phyloP scores from a whole-genome alignment of 257 asterid genomes.

The Penstemon eatonii region DNA sequence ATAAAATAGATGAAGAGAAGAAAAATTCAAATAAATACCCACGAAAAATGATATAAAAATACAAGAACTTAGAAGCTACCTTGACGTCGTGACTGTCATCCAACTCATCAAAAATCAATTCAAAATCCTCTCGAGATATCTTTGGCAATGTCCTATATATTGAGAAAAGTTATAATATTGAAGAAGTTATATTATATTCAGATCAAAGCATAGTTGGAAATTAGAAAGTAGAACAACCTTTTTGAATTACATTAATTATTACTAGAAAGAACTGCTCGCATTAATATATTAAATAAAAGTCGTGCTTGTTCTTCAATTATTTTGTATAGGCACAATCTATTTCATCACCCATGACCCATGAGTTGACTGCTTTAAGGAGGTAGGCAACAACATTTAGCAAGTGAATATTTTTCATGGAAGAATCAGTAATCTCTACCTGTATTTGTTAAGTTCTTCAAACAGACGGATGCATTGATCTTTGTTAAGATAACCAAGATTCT shows the following conservation, averaged over 20 bases:
- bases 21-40: slow-evolving; percentile 17
- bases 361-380: slow-evolving; percentile 6
- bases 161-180: slow-evolving; percentile 4
- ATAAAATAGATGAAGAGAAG: not conserved
- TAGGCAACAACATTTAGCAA: slow-evolving; percentile 21
- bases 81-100: slow-evolving; percentile 87
- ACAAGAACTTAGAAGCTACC: slow-evolving; percentile 46
- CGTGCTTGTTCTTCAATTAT: too few species aligned
- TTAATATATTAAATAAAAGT: not conserved
- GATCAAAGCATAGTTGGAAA: not conserved
- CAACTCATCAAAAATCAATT: slow-evolving; percentile 77
- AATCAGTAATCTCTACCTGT: slow-evolving; percentile 57
- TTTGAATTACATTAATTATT: not conserved
- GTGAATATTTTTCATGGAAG: slow-evolving; percentile 12
- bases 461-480: slow-evolving; percentile 81
- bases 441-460: slow-evolving; percentile 91
- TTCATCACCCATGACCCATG: not conserved
- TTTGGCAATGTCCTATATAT: slow-evolving; percentile 79
- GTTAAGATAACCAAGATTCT: slow-evolving; percentile 69
- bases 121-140: slow-evolving; percentile 90
- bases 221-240: not conserved
- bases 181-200: slow-evolving; percentile 11
- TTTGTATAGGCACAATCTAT: not conserved
- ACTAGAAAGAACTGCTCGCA: not conserved
- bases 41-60: slow-evolving; percentile 5